Conservation (phyloP, 768 basidiomycete genomes). For the Termitomyces bulborhizus region DNA sequence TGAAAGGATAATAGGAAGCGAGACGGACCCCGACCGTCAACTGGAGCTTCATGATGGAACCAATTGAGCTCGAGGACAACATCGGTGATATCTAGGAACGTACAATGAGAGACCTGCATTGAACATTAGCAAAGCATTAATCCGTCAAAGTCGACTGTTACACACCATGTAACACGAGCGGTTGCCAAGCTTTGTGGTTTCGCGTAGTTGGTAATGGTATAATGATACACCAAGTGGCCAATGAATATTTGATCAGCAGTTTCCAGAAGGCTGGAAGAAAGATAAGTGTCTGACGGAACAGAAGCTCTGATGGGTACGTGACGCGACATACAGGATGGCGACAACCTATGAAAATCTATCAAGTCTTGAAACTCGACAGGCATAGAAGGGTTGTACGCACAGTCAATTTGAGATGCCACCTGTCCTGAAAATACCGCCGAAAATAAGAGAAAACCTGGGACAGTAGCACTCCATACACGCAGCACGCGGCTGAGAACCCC, state of each 20-base stretch:
- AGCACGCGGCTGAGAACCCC: slow-evolving; percentile 50
- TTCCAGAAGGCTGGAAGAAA: slow-evolving; percentile 39
- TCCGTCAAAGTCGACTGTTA: neutral
- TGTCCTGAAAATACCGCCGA: slow-evolving; percentile 48
- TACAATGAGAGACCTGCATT: slow-evolving; percentile 45
- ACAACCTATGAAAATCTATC: slow-evolving; percentile 24
- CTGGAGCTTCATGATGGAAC: slow-evolving; percentile 32
- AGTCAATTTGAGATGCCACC: slow-evolving; percentile 38
- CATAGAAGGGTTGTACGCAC: slow-evolving; percentile 28
- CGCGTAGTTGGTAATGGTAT: slow-evolving; percentile 40
- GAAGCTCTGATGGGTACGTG: neutral
- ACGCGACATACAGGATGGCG: slow-evolving; percentile 26
- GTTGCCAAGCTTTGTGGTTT: slow-evolving; percentile 27
- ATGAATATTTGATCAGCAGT: slow-evolving; percentile 51
- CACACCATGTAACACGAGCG: slow-evolving; percentile 41
- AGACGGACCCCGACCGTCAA: slow-evolving; percentile 35
- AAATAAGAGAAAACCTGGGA: slow-evolving; percentile 53
- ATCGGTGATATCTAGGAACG: slow-evolving; percentile 12
- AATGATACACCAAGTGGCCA: slow-evolving; percentile 51
- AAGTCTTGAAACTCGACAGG: neutral
- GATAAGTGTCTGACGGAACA: neutral
- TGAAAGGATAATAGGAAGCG: neutral
- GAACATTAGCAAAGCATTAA: slow-evolving; percentile 1
- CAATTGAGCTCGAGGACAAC: slow-evolving; percentile 1
- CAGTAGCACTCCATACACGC: slow-evolving; percentile 47